phyloP scores from a whole-genome alignment of 257 asterid species.

The Nicotiana attenuata region DNA sequence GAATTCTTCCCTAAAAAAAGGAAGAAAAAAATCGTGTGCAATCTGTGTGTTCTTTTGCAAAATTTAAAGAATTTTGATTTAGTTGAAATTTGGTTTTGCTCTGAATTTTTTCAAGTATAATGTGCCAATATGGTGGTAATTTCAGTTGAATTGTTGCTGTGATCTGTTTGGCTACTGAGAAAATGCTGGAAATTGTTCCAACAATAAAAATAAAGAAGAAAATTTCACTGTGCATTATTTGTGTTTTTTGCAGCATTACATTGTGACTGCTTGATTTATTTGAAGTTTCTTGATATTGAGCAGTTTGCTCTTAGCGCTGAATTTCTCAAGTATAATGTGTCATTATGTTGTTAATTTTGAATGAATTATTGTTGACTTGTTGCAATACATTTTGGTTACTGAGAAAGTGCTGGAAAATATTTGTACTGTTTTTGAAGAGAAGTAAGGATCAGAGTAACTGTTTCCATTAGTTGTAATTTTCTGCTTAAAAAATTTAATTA shows the following conservation, averaged over 20 bases:
- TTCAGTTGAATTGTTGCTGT: not conserved
- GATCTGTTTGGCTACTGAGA: not conserved
- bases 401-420: not conserved
- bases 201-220: not conserved
- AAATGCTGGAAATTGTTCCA: not conserved
- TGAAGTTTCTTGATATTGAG: not conserved
- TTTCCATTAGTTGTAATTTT: not conserved
- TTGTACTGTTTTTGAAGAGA: not conserved
- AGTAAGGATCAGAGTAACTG: not conserved
- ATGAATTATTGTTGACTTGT: not conserved
- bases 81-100: not conserved
- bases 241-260: not conserved
- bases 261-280: constrained; percentile 10
- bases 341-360: not conserved
- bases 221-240: not conserved
- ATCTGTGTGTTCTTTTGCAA: not conserved
- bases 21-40: not conserved
- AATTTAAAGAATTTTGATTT: not conserved
- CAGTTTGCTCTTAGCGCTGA: not conserved
- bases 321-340: not conserved
- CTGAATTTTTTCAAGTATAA: not conserved
- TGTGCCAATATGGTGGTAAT: not conserved
- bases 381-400: not conserved
- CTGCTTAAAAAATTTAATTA: not conserved
- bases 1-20: not conserved